Evolutionary conservation across 2,329 filamentous ascomycete species (phyloP).

Genomic region (Sodiomyces alkalinus): DNA sequence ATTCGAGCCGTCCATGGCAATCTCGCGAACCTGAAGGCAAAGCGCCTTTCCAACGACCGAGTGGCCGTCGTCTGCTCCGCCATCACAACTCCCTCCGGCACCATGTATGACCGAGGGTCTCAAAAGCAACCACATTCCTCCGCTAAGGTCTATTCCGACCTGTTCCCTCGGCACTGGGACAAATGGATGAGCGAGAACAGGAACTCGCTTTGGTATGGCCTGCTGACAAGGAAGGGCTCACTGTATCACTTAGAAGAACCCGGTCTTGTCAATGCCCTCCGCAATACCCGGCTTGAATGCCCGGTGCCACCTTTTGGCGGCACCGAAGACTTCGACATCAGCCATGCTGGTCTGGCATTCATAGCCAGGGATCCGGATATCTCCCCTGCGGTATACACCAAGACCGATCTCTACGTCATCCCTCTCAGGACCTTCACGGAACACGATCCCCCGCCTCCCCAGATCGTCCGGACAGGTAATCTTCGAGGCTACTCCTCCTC

Average conservation of each 20-base stretch:
- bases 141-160: conserved; percentile 55
- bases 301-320: conserved; percentile 71
- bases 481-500: conserved; percentile 48
- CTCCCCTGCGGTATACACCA: conserved; percentile 61
- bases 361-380: conserved; percentile 60
- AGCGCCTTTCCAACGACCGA: conserved; percentile 30
- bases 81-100: conserved; percentile 50
- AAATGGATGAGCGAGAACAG: conserved; percentile 53
- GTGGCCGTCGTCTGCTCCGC: conserved; percentile 45
- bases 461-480: conserved; percentile 38
- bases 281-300: conserved; percentile 41
- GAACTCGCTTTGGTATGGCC: conserved; percentile 59
- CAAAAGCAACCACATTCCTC: conserved; percentile 45
- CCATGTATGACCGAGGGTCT: conserved; percentile 49
- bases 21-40: conserved; percentile 44
- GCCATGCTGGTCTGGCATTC: conserved; percentile 50
- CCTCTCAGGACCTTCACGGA: conserved; percentile 47
- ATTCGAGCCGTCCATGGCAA: conserved; percentile 33
- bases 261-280: conserved; percentile 48
- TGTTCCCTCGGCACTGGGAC: conserved; percentile 78
- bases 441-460: conserved; percentile 30
- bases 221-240: conserved; percentile 30
- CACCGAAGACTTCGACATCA: conserved; percentile 65
- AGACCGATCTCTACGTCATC: conserved; percentile 66
- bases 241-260: conserved; percentile 25